These are phyloP conservation scores for Hyaloscypha variabilis DNA, from an alignment of 495 filamentous ascomycete genomes.

Conservation along the genomic window DNA sequence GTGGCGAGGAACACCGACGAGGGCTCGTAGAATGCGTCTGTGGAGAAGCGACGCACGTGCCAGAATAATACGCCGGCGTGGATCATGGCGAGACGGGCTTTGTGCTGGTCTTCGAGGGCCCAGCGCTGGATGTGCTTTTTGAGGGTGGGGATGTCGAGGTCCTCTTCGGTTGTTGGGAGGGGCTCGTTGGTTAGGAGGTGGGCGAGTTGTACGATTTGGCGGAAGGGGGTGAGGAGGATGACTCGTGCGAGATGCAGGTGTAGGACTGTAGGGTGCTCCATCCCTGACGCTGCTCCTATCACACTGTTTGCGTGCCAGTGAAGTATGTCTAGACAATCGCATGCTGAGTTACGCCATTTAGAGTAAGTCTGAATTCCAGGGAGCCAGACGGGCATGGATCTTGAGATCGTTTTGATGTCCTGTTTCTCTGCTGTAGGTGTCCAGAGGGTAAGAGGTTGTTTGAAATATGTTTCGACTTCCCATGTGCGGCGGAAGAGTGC, in stretches of 20 bases:
- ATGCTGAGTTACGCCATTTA: conserved; percentile 58
- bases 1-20: conserved; percentile 49
- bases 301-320: conserved; percentile 56
- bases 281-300: conserved; percentile 46
- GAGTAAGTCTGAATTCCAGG: conserved; percentile 51
- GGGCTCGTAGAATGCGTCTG: conserved; percentile 53
- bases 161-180: background rate
- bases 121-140: conserved; percentile 47
- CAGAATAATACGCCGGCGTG: conserved; percentile 54
- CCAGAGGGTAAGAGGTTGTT: conserved; percentile 50
- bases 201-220: conserved; percentile 32
- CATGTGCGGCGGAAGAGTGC: conserved; percentile 53
- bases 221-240: conserved; percentile 36
- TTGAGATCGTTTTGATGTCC: conserved; percentile 40
- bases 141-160: conserved; percentile 1
- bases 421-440: conserved; percentile 50
- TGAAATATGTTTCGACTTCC: conserved; percentile 53
- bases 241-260: conserved; percentile 54
- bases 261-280: conserved; percentile 53
- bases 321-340: conserved; percentile 56
- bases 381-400: conserved; percentile 48
- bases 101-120: conserved; percentile 55
- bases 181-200: conserved; percentile 5
- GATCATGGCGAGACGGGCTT: conserved; percentile 56
- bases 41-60: conserved; percentile 51